Base-by-base conservation (phyloP, 495 filamentous ascomycete species). In the Usnea hakonensis region DNA sequence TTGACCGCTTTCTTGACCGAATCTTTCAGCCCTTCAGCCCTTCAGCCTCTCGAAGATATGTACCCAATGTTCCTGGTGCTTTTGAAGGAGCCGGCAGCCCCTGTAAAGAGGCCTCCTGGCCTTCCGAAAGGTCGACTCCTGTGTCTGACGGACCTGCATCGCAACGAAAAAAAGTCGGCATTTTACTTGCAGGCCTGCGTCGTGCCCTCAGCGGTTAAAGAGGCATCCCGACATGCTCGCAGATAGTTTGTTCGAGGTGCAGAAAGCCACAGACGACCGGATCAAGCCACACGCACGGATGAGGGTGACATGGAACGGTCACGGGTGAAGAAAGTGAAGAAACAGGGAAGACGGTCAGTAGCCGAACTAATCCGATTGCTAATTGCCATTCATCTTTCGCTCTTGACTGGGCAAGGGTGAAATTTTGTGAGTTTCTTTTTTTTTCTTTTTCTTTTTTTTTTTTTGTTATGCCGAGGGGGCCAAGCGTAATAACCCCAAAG, bases 201-300 rank as follows among this genome's bases (percentile, higher is more conserved):
- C n/a, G n/a, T n/a, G n/a, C n/a, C n/a, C n/a, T n/a, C 26, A 32
- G 48, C 48, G 48, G 48, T 52, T 32, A 52, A 50, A 28, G 46
- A 52, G 32, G 48, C 48, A 32, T 52, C 26, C 32, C 48, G 26
- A 28, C 48, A 16, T 10, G 26, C 43, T 48, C 43, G 43, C 26
- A 32, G 26, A 17, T 6, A 11, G 35, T 36, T 28, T 19, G 48
- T 16, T 52, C 28, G 48, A 52, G 48, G 26, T 52, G 48, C 48
- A 52, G 30, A 16, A 38, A 57, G 54, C 33, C 54, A 57, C 33
- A 57, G 19, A 36, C 54, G 38, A 32, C 21, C 54, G 48, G 8
- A 54, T 55, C 38, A 61, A 62, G 60, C 60, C 53, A 62, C 40
- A 62, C 60, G 60, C 60, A 62, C 38, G 23, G 54, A 50, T 53